Percentiles rank a stretch among this genome's conserved stretches.
These are phyloP conservation scores for Talaromyces adpressus DNA, from an alignment of 495 filamentous ascomycete genomes.

Conservation along the genomic window DNA sequence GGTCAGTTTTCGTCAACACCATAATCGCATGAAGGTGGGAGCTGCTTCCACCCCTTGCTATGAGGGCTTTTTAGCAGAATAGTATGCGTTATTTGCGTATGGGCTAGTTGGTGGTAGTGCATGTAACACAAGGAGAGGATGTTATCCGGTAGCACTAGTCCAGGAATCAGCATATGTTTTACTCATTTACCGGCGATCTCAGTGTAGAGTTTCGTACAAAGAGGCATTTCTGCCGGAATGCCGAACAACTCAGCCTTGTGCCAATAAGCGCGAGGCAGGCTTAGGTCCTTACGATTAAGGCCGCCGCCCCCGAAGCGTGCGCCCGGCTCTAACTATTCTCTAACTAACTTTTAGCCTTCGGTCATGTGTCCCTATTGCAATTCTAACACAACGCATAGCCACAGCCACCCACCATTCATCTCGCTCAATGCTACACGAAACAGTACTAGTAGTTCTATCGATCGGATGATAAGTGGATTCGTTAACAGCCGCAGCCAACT, in stretches of 20 bases:
- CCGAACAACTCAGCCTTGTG: conserved; percentile 4
- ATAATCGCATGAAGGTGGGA: background rate
- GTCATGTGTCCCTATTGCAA: background rate
- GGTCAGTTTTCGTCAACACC: background rate
- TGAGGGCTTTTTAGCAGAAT: background rate
- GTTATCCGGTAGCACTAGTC: background rate
- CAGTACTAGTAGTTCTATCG: background rate
- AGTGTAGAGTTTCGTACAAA: background rate
- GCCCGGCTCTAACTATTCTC: background rate
- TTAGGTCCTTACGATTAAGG: background rate
- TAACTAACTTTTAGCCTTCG: background rate
- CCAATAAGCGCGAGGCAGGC: background rate
- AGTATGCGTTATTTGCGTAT: background rate
- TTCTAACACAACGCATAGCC: background rate
- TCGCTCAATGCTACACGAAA: background rate
- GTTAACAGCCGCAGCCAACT: background rate
- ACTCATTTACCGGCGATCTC: background rate
- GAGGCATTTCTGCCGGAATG: background rate
- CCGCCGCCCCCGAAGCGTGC: background rate
- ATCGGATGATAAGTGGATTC: background rate
- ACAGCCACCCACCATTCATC: background rate
- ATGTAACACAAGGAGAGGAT: background rate
- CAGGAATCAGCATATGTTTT: background rate
- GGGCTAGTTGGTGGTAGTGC: background rate
- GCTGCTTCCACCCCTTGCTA: background rate